Evolutionary conservation across 768 basidiomycete species (phyloP).

Genomic region (Leccinum incarnatum): DNA sequence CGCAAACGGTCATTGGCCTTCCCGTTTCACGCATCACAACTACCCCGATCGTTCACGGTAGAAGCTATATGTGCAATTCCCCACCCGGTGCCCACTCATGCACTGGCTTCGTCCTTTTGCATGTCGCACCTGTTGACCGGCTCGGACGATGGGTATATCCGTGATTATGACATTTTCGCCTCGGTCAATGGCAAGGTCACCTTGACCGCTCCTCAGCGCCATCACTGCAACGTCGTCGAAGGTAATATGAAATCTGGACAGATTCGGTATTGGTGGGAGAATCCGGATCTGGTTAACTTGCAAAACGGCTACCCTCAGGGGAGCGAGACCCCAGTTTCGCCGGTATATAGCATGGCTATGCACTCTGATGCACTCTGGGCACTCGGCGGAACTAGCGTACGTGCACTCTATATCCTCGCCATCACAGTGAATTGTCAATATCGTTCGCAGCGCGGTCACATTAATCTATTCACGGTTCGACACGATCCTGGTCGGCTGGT

Average conservation of each 20-base stretch:
- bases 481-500: slow-evolving; percentile 84
- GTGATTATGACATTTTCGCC: slow-evolving; percentile 88
- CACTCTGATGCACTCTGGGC: slow-evolving; percentile 94
- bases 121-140: slow-evolving; percentile 89
- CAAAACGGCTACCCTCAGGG: slow-evolving; percentile 34
- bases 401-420: slow-evolving; percentile 27
- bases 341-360: slow-evolving; percentile 89
- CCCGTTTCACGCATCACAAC: slow-evolving; percentile 26
- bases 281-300: slow-evolving; percentile 34
- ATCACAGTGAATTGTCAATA: slow-evolving; percentile 20
- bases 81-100: slow-evolving; percentile 83
- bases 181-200: slow-evolving; percentile 86
- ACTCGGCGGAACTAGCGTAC: slow-evolving; percentile 81
- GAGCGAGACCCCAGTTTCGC: slow-evolving; percentile 54
- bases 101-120: slow-evolving; percentile 82
- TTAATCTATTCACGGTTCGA: slow-evolving; percentile 90
- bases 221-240: slow-evolving; percentile 88
- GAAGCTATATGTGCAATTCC: slow-evolving; percentile 92
- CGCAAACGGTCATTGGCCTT: slow-evolving; percentile 47
- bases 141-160: slow-evolving; percentile 90
- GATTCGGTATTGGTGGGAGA: slow-evolving; percentile 90
- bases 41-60: slow-evolving; percentile 72
- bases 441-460: slow-evolving; percentile 68
- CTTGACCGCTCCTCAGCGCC: slow-evolving; percentile 83
- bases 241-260: slow-evolving; percentile 89